Evolutionary conservation across 305 asterid species (phyloP).

Genomic region (Fraxinus nigra): DNA sequence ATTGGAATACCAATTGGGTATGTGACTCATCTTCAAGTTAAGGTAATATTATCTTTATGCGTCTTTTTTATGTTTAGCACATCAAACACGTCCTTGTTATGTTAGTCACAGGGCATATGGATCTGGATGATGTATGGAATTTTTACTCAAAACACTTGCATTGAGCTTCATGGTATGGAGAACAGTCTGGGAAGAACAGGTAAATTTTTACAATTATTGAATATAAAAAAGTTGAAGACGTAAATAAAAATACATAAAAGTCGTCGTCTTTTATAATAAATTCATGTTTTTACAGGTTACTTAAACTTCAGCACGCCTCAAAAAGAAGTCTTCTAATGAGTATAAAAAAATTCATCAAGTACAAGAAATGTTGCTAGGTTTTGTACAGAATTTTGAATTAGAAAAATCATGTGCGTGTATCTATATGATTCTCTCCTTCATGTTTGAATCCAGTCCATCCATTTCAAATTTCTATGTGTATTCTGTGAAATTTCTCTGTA

Average conservation of each 20-base stretch:
- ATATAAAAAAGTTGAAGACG: background rate
- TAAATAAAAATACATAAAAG: background rate
- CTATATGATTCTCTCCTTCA: too few species aligned
- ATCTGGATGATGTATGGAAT: conserved; percentile 78
- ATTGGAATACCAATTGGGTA: conserved; percentile 77
- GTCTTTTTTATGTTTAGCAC: too few species aligned
- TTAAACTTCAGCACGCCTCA: conserved; percentile 51
- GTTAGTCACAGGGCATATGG: conserved; percentile 68
- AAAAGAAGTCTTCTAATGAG: conserved; percentile 42
- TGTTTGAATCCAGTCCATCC: too few species aligned
- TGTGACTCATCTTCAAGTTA: conserved; percentile 53
- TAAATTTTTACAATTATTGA: background rate
- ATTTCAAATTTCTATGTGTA: too few species aligned
- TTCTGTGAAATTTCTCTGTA: too few species aligned
- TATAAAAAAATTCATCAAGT: background rate
- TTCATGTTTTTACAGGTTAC: conserved; percentile 16
- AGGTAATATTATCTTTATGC: conserved; percentile 31
- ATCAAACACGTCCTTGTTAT: too few species aligned
- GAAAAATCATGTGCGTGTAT: too few species aligned
- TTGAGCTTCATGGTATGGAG: conserved; percentile 73
- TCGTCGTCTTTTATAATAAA: too few species aligned
- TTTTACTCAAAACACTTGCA: conserved; percentile 49
- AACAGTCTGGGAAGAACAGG: conserved; percentile 80
- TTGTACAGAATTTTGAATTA: too few species aligned
- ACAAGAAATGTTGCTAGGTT: too few species aligned